Evolutionary conservation across 805 yeast species (phyloP).

Genomic region (Kazachstania psychrophila): DNA sequence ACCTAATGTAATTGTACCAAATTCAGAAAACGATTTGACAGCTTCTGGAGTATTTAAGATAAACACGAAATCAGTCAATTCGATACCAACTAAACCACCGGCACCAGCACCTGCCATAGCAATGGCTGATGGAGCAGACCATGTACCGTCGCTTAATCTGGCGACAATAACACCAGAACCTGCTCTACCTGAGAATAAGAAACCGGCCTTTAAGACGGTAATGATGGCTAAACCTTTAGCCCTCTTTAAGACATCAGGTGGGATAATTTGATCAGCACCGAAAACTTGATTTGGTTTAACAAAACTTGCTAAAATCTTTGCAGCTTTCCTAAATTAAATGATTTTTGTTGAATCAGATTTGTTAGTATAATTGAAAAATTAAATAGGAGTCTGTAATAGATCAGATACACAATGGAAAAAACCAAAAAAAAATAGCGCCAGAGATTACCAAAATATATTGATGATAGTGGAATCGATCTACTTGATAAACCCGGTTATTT

Average conservation of each 20-base stretch:
- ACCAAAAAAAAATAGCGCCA: too few relatives aligned
- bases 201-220: constrained; percentile 95
- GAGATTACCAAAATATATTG: too few relatives aligned
- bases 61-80: constrained; percentile 90
- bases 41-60: constrained; percentile 81
- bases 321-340: constrained; percentile 60
- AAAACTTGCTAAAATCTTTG: constrained; percentile 80
- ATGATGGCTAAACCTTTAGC: constrained; percentile 90
- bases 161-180: constrained; percentile 96
- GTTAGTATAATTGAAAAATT: constrained; percentile 1
- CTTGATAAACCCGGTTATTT: too few relatives aligned
- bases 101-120: constrained; percentile 98
- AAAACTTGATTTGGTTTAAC: constrained; percentile 89
- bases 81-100: constrained; percentile 96
- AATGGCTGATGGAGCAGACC: constrained; percentile 97
- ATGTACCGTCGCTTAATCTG: constrained; percentile 83
- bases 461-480: too few relatives aligned
- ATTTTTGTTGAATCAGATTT: background rate
- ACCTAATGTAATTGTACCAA: constrained; percentile 90
- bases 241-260: constrained; percentile 74
- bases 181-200: constrained; percentile 91
- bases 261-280: constrained; percentile 83
- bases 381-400: too few relatives aligned
- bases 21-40: constrained; percentile 86
- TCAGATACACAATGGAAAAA: too few relatives aligned